These are phyloP conservation scores for Arachnopeziza araneosa DNA, from an alignment of 2,329 filamentous ascomycete species.

Conservation along the genomic window DNA sequence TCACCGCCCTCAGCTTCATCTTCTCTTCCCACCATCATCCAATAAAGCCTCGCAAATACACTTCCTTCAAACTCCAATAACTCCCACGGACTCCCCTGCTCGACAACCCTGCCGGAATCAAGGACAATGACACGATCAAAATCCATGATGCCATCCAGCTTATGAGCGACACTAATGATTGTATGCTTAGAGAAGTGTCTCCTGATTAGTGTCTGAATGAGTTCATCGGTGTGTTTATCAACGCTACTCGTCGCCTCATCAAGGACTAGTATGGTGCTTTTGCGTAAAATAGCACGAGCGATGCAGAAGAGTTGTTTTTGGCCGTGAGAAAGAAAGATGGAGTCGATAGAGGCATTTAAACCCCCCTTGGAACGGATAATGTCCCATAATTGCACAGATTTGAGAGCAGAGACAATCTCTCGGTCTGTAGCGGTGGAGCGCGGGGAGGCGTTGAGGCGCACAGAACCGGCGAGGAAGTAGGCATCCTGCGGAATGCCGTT, in stretches of 20 bases:
- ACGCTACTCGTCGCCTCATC: slow-evolving; percentile 46
- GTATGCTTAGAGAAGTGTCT: slow-evolving; percentile 49
- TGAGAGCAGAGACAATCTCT: slow-evolving; percentile 35
- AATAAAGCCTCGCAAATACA: not conserved
- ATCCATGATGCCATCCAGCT: slow-evolving; percentile 41
- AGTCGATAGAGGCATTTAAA: slow-evolving; percentile 32
- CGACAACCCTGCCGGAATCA: slow-evolving; percentile 65
- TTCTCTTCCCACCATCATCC: not conserved
- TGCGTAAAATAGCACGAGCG: slow-evolving; percentile 40
- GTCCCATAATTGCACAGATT: slow-evolving; percentile 34
- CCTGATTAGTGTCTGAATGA: slow-evolving; percentile 50
- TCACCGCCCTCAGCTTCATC: not conserved
- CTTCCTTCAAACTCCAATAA: not conserved
- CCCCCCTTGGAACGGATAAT: slow-evolving; percentile 10
- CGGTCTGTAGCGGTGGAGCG: slow-evolving; percentile 27
- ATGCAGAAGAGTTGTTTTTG: slow-evolving; percentile 46
- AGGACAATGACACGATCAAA: slow-evolving; percentile 41
- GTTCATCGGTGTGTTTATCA: slow-evolving; percentile 50
- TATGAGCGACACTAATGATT: slow-evolving; percentile 38
- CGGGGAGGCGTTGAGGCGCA: slow-evolving; percentile 45
- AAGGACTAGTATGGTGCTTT: slow-evolving; percentile 36
- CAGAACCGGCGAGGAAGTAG: slow-evolving; percentile 41
- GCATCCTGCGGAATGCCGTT: slow-evolving; percentile 42
- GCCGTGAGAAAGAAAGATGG: slow-evolving; percentile 48
- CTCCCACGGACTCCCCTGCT: slow-evolving; percentile 23